Evolutionary conservation across 805 yeast species (phyloP).

Genomic region (Wickerhamomyces chambardii): DNA sequence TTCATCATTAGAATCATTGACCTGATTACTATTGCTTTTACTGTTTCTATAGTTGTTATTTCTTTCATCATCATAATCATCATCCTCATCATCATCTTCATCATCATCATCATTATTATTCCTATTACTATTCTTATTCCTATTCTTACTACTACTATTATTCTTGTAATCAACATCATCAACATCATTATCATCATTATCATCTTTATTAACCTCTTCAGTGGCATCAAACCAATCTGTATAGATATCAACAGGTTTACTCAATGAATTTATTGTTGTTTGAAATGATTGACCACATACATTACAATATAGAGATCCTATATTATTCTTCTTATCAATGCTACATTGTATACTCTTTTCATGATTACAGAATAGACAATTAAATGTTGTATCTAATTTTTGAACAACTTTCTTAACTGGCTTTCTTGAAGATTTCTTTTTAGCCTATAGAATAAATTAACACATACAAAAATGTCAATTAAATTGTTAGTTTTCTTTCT

Average conservation of each 20-base stretch:
- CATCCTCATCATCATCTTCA: conserved; percentile 17
- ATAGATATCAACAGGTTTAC: conserved; percentile 91
- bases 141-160: background rate
- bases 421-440: conserved; percentile 77
- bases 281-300: conserved; percentile 94
- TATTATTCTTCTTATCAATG: conserved; percentile 75
- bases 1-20: too few species aligned
- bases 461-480: background rate
- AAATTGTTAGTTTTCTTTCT: background rate
- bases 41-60: too few species aligned
- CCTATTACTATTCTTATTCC: background rate
- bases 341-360: conserved; percentile 86
- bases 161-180: conserved; percentile 14
- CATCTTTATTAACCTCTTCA: conserved; percentile 42
- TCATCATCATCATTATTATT: conserved; percentile 7
- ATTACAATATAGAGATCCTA: conserved; percentile 83
- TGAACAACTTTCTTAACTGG: conserved; percentile 76
- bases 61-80: conserved; percentile 7
- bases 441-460: conserved; percentile 43
- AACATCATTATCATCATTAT: conserved; percentile 20
- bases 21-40: too few species aligned
- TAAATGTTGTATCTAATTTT: conserved; percentile 71
- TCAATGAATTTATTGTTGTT: conserved; percentile 63
- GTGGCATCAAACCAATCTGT: conserved; percentile 99
- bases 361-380: conserved; percentile 93